phyloP scores from a whole-genome alignment of 1,284 basidiomycete genomes.

The Fomitiporia mediterranea region DNA sequence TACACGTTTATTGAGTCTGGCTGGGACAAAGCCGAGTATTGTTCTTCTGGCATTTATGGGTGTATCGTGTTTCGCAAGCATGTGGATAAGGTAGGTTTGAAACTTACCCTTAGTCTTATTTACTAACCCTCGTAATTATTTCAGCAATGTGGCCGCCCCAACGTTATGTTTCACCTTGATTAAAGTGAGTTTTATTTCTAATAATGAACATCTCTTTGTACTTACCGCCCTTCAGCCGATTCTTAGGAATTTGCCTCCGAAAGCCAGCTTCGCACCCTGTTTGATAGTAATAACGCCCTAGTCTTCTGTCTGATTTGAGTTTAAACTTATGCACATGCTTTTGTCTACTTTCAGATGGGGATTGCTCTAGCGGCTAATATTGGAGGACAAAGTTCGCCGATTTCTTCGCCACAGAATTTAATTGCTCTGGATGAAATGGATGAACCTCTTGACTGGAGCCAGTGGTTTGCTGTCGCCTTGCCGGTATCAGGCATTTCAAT shows the following conservation, averaged over 20 bases:
- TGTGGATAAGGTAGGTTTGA: slow-evolving; percentile 87
- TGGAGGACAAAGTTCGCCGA: slow-evolving; percentile 93
- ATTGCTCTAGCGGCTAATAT: slow-evolving; percentile 98
- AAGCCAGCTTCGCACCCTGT: slow-evolving; percentile 85
- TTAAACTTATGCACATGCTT: neutral
- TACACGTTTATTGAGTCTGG: slow-evolving; percentile 86
- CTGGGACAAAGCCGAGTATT: slow-evolving; percentile 81
- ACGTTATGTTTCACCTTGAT: slow-evolving; percentile 98
- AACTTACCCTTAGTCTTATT: slow-evolving; percentile 30
- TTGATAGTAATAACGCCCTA: slow-evolving; percentile 65
- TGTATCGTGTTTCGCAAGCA: slow-evolving; percentile 96
- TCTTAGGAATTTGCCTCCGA: slow-evolving; percentile 84
- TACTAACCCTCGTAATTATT: slow-evolving; percentile 16
- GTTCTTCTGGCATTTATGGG: slow-evolving; percentile 95
- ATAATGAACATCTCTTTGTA: neutral
- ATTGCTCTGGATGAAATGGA: slow-evolving; percentile 91
- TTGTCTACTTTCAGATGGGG: slow-evolving; percentile 57
- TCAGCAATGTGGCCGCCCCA: slow-evolving; percentile 93
- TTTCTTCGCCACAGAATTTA: slow-evolving; percentile 95
- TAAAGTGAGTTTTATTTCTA: slow-evolving; percentile 50
- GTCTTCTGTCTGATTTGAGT: neutral
- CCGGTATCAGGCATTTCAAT: slow-evolving; percentile 87
- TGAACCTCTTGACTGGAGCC: slow-evolving; percentile 81
- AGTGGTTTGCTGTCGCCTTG: slow-evolving; percentile 93
- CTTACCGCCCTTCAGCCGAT: slow-evolving; percentile 64